These are phyloP conservation scores for Botrytis porri DNA, from an alignment of 2,329 filamentous ascomycete species.

Conservation along the genomic window DNA sequence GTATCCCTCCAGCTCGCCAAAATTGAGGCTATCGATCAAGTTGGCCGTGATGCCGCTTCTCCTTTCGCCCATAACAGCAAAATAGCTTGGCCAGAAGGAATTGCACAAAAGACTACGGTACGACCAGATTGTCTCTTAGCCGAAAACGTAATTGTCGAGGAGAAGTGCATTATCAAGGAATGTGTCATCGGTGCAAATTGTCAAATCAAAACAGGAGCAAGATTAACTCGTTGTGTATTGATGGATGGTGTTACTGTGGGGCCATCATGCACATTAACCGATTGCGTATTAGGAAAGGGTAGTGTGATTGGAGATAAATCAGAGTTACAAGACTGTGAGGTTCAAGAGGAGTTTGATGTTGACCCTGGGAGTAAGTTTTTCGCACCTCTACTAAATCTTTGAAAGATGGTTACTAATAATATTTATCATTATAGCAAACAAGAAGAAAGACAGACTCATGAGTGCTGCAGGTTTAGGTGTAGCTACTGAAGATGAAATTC, in stretches of 20 bases:
- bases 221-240: conserved; percentile 80
- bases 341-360: conserved; percentile 84
- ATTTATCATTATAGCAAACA: conserved; percentile 50
- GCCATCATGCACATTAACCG: conserved; percentile 78
- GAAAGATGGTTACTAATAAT: conserved; percentile 4
- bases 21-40: conserved; percentile 67
- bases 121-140: conserved; percentile 78
- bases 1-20: conserved; percentile 86
- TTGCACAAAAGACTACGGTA: conserved; percentile 78
- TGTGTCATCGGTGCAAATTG: conserved; percentile 84
- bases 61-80: conserved; percentile 78
- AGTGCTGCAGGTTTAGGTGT: conserved; percentile 60
- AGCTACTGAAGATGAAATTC: conserved; percentile 60
- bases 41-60: conserved; percentile 55
- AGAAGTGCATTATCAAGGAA: conserved; percentile 90
- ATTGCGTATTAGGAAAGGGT: conserved; percentile 79
- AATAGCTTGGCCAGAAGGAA: conserved; percentile 76
- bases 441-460: conserved; percentile 66
- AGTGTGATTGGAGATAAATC: conserved; percentile 79
- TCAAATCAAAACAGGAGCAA: conserved; percentile 80
- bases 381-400: background rate
- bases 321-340: conserved; percentile 83
- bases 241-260: conserved; percentile 91
- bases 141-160: conserved; percentile 84
- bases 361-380: conserved; percentile 67